These are phyloP conservation scores for Eucalyptus guilfoylei DNA, from an alignment of 345 rosid species.

Conservation along the genomic window DNA sequence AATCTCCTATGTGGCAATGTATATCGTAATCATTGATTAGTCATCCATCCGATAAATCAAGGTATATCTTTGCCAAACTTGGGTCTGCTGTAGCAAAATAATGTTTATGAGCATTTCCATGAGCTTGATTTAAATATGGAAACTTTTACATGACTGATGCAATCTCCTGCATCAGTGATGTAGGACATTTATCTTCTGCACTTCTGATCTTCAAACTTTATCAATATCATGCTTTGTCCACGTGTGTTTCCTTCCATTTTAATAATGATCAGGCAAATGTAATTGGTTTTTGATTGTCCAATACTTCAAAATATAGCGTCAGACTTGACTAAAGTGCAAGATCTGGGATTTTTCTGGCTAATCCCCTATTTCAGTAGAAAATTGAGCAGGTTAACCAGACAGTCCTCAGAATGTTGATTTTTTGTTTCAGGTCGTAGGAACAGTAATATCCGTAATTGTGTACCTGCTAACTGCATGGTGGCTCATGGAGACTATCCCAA, in stretches of 20 bases:
- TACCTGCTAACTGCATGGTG: slow-evolving; percentile 75
- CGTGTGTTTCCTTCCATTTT: neutral
- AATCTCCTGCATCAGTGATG: neutral
- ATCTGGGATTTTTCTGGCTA: neutral
- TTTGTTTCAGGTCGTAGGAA: slow-evolving; percentile 47
- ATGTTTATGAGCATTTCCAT: neutral
- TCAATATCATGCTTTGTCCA: neutral
- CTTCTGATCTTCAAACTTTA: neutral
- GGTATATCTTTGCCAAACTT: neutral
- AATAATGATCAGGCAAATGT: neutral
- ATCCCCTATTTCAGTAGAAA: neutral
- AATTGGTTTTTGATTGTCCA: neutral
- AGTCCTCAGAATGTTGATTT: neutral
- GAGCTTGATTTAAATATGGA: neutral
- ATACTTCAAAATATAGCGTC: neutral
- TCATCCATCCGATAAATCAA: neutral
- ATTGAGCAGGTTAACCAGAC: neutral
- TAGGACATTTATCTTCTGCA: neutral
- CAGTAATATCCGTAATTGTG: slow-evolving; percentile 34
- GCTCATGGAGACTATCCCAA: slow-evolving; percentile 58
- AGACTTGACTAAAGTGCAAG: neutral
- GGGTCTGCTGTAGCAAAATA: neutral
- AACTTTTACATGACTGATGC: neutral
- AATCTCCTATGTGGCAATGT: neutral
- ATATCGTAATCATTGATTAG: neutral